phyloP scores from a whole-genome alignment of 1,139 yeast species.

The Debaryomycetaceae sp. region DNA sequence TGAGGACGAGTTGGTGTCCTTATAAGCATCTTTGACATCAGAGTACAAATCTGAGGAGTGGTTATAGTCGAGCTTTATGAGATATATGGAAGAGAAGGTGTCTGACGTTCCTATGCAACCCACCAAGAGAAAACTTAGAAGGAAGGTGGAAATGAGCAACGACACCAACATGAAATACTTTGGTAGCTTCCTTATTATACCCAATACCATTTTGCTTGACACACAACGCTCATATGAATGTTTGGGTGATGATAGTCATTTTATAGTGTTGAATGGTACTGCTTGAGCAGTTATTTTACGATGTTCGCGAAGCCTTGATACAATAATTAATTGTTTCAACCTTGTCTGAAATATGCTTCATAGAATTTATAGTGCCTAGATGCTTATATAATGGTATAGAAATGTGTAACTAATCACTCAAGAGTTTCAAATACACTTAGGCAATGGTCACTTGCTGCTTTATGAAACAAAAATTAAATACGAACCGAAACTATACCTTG shows the following conservation, averaged over 20 bases:
- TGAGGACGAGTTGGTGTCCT: conserved; percentile 16
- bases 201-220: conserved; percentile 2
- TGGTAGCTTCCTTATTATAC: conserved; percentile 4
- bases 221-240: too few species aligned
- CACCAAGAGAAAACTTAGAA: conserved; percentile 49
- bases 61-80: conserved; percentile 47
- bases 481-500: background rate
- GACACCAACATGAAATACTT: conserved; percentile 16
- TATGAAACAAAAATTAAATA: background rate
- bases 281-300: background rate
- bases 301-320: background rate
- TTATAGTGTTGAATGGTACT: too few species aligned
- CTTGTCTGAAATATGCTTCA: background rate
- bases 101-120: conserved; percentile 45
- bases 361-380: background rate
- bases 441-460: background rate
- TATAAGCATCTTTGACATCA: conserved; percentile 29
- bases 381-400: background rate
- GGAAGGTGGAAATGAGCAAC: conserved; percentile 35
- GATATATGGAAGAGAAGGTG: conserved; percentile 44
- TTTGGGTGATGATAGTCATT: too few species aligned
- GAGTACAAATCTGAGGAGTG: conserved; percentile 34
- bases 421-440: background rate
- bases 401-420: background rate
- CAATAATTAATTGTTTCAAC: background rate